Base-by-base conservation (phyloP, 208 protist genomes). In the Crithidia brevicula region DNA sequence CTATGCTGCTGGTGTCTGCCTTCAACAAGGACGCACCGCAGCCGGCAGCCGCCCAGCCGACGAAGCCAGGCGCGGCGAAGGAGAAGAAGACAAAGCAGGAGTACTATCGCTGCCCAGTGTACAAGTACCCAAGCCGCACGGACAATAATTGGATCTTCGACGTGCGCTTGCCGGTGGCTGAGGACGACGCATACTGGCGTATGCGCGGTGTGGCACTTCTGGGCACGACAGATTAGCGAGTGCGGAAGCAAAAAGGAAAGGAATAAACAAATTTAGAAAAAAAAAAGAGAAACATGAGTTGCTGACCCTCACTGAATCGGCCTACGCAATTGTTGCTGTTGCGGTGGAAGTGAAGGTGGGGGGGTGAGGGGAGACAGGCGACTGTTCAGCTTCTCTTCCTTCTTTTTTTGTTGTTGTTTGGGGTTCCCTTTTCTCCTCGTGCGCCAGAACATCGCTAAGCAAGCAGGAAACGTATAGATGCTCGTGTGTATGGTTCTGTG, bases 31-130 rank as follows among this genome's bases (percentile, higher is more conserved):
- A 94, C 31, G 96, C 88, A 8, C 79, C 86, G 49, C 91, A 85
- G 71, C 61, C 60, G 72, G 52, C 78, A 25, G 61, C 74, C 27
- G 82, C 74, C 31, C 71, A 81, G 52, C 76, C 85, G 15, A 66
- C 64, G 31, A 96, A 95, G 74, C 85, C 88, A 11, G 83, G 72
- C 31, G 69, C 43, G 31, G 82, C 65, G 30, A 96, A 96, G 85
- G 87, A 96, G 54, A 81, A 80, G 67, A 93, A 95, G 78, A 84
- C 86, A 62, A 94, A 93, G 78, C 85, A 93, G 77, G 89, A 96
- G 70, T 87, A 94, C 83, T 99, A 99, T 84, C 85, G 94, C 22
- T 99, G 98, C 83, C 98, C 98, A 11, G 94, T 99, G 36, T 99
- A 99, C 91, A 98, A 96, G 79, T 98, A 98, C 77, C 95, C 95